A percentile compares a stretch with the other conserved stretches of the same genome.
Evolutionary conservation across 2,329 filamentous ascomycete genomes (phyloP).

Genomic region (Endocalyx cinctus): DNA sequence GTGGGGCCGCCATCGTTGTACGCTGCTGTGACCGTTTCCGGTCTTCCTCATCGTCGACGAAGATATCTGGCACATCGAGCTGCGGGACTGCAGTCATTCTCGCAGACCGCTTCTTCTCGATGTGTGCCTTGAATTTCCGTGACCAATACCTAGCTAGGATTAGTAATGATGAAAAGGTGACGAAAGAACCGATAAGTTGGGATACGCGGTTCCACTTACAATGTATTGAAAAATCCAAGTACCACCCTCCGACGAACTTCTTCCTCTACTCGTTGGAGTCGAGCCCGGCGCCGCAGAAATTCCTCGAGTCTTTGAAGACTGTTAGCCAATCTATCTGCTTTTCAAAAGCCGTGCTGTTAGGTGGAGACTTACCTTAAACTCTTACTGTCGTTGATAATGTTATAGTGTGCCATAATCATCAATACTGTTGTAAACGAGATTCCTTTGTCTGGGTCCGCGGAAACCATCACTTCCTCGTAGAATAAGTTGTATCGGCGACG

Average conservation of each 20-base stretch:
- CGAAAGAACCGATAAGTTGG: not conserved
- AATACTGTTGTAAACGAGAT: slow-evolving; percentile 89
- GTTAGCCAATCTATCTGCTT: too few species aligned
- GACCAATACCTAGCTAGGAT: slow-evolving; percentile 63
- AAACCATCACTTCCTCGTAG: slow-evolving; percentile 93
- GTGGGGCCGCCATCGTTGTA: slow-evolving; percentile 24
- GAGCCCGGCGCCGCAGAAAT: slow-evolving; percentile 82
- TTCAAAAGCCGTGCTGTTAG: too few species aligned
- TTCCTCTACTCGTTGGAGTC: slow-evolving; percentile 90
- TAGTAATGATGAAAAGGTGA: slow-evolving; percentile 2
- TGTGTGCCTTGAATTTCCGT: slow-evolving; percentile 70
- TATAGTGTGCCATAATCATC: slow-evolving; percentile 97
- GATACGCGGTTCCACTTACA: too few species aligned
- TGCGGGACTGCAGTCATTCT: slow-evolving; percentile 76
- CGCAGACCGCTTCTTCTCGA: slow-evolving; percentile 67
- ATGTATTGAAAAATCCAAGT: slow-evolving; percentile 90
- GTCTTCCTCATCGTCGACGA: slow-evolving; percentile 73
- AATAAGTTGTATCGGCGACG: slow-evolving; percentile 86
- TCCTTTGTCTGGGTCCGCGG: slow-evolving; percentile 81
- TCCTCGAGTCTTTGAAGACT: slow-evolving; percentile 73
- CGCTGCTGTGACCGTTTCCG: slow-evolving; percentile 25
- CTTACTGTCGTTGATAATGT: slow-evolving; percentile 97
- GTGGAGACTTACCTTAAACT: slow-evolving; percentile 77
- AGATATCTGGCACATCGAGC: slow-evolving; percentile 83
- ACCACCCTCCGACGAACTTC: slow-evolving; percentile 87